Base-by-base conservation (phyloP, 768 basidiomycete genomes). In the Leccinum truebloodii region DNA sequence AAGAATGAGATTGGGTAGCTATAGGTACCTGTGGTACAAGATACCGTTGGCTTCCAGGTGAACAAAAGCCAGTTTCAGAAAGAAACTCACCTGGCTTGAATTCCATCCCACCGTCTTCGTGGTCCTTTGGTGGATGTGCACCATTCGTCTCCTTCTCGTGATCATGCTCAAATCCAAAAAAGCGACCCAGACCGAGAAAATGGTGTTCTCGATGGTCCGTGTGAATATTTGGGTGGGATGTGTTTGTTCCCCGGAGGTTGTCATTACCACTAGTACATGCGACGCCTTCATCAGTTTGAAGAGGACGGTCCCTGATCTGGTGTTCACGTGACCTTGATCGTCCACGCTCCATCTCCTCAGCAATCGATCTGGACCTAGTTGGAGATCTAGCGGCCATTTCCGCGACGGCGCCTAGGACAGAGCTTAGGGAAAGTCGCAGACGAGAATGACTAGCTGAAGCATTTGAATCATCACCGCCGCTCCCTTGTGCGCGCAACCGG, bases 1-100 rank as follows among this genome's bases (percentile, higher is more conserved):
- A 89, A 77, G 72, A 98, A 95, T 6, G 93, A 94, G 66, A 99
- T 91, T 1, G 97, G 96, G 73, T 94, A 98, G 16, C 92, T 94
- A 71, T 98, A 98, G 6, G 88, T 90, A 35, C 95, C 95, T 92
- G 63, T 9, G 46, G 37, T 53, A 39, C 24, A n/a, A 58, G 37
- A 57, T 24, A 9, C 41, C 35, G 7, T 39, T 8, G 59, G 56
- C 32, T 34, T 34, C 32, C 1, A 34, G 22, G 41, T 8, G 41
- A 10, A 9, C 3, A 4, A 50, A 41, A 14, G 12, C 48, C 22
- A 24, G 18, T 53, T 14, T 39, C 6, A 39, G 44, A 46, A 12
- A 20, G 12, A 50, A 50, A 74, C 81, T 28, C 53, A 89, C 95
- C 95, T 78, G 90, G 88, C 70, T 87, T 85, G 72, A 97, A 97